Evolutionary conservation across 306 rosid genomes (phyloP), one percentile per base, ranked within the genome.

Genomic region (Lathyrus sativus): DNA sequence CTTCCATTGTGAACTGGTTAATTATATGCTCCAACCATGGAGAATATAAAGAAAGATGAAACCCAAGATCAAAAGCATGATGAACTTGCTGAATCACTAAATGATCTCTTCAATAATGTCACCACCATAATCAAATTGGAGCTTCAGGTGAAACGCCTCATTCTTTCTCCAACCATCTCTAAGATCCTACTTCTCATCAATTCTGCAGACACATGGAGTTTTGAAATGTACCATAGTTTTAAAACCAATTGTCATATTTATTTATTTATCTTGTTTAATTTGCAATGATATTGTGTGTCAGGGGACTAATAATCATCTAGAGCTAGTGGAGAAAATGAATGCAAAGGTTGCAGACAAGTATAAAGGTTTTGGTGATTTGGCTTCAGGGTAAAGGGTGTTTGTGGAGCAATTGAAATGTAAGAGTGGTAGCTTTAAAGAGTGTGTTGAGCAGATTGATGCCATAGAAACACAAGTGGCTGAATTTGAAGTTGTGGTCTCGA

Each of bases 261-360:
- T 33, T 14, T 4, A 54, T 45, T 53, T 64, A 6, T 31, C 33
- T 63, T 65, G 18, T 65, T 37, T 73, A 68, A 50, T 62, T 22
- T 33, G 11, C 17, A 4, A 29, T 17, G 19, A 1, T 62, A 38
- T 73, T 35, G 33, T 54, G 64, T 29, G 13, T 57, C 76, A 92
- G 96, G 99, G 96, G 31, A 77, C 92, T 3, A 82, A 87, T 70
- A 90, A 85, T 80, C 90, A 90, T 62, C 79, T 93, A 51, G 95
- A 87, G 63, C 82, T 93, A n/a, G 55, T 90, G 75, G 97, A 90
- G 88, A 88, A 87, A 83, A 88, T 90, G 97, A 93, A 93, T 67
- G 33, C 45, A 46, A 82, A 85, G 68, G 89, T 90, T 37, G 87
- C 88, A 18, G 99, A 88, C 78, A 96, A 90, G 66, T 93, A 93